A percentile compares a stretch with the other conserved stretches of the same genome.
Conservation (phyloP, 2,329 filamentous ascomycete species). For the Venturia carpophila region DNA sequence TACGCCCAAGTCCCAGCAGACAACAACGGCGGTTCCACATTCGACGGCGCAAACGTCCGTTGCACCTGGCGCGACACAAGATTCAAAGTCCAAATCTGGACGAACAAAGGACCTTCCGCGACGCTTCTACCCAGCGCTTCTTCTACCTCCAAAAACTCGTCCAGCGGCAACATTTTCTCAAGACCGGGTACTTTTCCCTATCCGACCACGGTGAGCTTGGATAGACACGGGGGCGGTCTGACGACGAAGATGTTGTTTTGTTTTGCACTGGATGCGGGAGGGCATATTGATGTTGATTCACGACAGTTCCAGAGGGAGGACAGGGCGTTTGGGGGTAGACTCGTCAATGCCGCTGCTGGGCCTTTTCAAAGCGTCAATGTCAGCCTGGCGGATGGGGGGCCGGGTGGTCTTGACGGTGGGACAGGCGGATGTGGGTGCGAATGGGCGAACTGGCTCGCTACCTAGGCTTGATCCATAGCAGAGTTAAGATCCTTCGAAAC, state of each 20-base stretch:
- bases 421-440: constrained; percentile 52
- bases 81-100: constrained; percentile 57
- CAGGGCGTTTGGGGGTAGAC: constrained; percentile 41
- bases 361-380: constrained; percentile 33
- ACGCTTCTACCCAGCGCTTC: constrained; percentile 22
- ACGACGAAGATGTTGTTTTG: constrained; percentile 53
- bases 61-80: constrained; percentile 56
- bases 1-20: constrained; percentile 36
- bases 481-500: neutral
- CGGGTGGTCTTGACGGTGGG: constrained; percentile 50
- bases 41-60: constrained; percentile 39
- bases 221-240: constrained; percentile 50
- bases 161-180: constrained; percentile 34
- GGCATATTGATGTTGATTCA: constrained; percentile 38
- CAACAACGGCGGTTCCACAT: constrained; percentile 39
- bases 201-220: constrained; percentile 51
- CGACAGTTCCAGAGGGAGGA: constrained; percentile 47
- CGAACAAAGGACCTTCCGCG: constrained; percentile 37
- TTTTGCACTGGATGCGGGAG: constrained; percentile 46
- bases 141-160: constrained; percentile 14
- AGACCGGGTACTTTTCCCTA: constrained; percentile 54
- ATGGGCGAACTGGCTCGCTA: constrained; percentile 47
- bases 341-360: constrained; percentile 45
- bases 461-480: neutral
- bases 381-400: constrained; percentile 21